Evolutionary conservation across 148 eudicot genomes (phyloP).

Genomic region (Linanthus parryae): DNA sequence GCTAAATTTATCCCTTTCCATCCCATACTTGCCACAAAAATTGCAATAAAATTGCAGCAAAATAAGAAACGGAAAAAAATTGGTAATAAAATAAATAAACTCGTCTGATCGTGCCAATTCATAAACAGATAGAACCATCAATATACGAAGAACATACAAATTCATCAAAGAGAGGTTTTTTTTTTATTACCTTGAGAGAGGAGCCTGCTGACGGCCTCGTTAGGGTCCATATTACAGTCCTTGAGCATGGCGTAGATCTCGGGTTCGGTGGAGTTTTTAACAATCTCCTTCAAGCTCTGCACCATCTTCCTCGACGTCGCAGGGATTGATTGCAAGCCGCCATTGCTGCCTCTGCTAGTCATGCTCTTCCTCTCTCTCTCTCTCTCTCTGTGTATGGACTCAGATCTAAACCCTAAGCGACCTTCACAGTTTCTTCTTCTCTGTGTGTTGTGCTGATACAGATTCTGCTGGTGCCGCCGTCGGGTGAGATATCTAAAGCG

Average conservation of each 20-base stretch:
- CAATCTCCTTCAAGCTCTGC: conserved; percentile 78
- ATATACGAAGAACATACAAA: neutral
- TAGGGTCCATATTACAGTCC: conserved; percentile 97
- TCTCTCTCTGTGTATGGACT: conserved; percentile 1
- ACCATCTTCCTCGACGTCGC: conserved; percentile 61
- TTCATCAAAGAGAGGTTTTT: neutral
- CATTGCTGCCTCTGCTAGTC: conserved; percentile 12
- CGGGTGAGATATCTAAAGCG: too few relatives aligned
- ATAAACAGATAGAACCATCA: neutral
- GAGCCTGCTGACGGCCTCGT: conserved; percentile 76
- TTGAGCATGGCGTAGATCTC: conserved; percentile 91
- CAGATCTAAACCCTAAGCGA: conserved; percentile 12
- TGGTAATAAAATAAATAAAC: too few relatives aligned
- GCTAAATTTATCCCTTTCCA: too few relatives aligned
- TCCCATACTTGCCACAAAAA: too few relatives aligned
- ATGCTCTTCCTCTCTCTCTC: conserved; percentile 22
- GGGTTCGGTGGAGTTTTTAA: conserved; percentile 62
- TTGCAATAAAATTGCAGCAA: too few relatives aligned
- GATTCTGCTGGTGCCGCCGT: too few relatives aligned
- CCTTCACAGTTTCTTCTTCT: too few relatives aligned
- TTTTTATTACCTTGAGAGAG: conserved; percentile 71
- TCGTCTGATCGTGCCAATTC: too few relatives aligned
- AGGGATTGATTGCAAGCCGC: conserved; percentile 44
- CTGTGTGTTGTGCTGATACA: too few relatives aligned
- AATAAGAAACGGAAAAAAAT: too few relatives aligned